These are phyloP conservation scores for Baeospora myosura DNA, from an alignment of 1,284 basidiomycete genomes.

Conservation along the genomic window DNA sequence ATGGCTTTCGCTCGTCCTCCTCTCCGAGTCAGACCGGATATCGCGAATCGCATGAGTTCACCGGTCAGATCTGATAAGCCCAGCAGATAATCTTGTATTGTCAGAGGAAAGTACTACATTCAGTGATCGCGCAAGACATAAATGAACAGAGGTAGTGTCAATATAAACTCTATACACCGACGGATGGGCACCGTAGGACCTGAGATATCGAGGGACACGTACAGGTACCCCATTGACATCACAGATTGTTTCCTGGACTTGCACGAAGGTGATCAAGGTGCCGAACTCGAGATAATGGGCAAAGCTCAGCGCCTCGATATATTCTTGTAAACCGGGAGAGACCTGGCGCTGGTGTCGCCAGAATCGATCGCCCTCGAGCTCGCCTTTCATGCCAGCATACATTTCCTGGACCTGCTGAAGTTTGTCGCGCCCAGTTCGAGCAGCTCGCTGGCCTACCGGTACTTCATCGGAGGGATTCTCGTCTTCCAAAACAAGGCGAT, in stretches of 20 bases:
- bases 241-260: constrained; percentile 61
- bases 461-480: constrained; percentile 27
- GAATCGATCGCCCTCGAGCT: constrained; percentile 66
- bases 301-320: constrained; percentile 90
- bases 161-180: constrained; percentile 4
- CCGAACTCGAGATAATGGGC: constrained; percentile 78
- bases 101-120: constrained; percentile 58
- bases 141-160: constrained; percentile 6
- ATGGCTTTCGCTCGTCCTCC: constrained; percentile 67
- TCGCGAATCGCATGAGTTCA: constrained; percentile 95
- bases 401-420: constrained; percentile 64
- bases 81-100: constrained; percentile 81
- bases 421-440: constrained; percentile 56
- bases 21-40: constrained; percentile 64
- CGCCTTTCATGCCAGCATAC: constrained; percentile 56
- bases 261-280: constrained; percentile 60
- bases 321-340: constrained; percentile 80
- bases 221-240: constrained; percentile 56
- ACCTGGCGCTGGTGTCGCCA: constrained; percentile 78
- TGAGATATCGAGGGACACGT: constrained; percentile 22
- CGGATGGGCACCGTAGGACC: constrained; percentile 5
- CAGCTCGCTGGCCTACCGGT: constrained; percentile 34
- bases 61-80: constrained; percentile 93
- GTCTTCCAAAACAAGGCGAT: constrained; percentile 60
- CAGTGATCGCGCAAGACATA: constrained; percentile 5